Percentiles rank a stretch among this genome's conserved stretches.
phyloP scores from a whole-genome alignment of 2,329 filamentous ascomycete species.

The Chalara sp. region DNA sequence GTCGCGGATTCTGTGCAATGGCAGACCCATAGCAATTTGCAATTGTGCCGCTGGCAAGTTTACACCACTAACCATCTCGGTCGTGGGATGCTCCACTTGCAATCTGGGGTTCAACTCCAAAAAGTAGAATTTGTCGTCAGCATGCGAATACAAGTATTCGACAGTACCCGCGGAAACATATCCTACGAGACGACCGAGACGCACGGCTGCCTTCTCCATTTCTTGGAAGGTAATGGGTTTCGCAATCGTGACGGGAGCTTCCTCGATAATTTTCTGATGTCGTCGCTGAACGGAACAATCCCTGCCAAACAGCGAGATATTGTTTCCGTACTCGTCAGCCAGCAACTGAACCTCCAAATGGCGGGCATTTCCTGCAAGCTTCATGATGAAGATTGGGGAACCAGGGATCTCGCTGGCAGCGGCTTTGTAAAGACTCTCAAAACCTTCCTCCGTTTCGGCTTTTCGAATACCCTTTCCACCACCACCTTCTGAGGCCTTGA shows the following conservation, averaged over 20 bases:
- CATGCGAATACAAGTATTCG: conserved; percentile 96
- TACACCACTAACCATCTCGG: conserved; percentile 98
- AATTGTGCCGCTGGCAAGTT: conserved; percentile 96
- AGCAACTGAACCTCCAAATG: conserved; percentile 97
- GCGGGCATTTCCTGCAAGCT: conserved; percentile 90
- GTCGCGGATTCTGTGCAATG: conserved; percentile 89
- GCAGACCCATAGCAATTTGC: conserved; percentile 97
- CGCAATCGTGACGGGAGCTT: conserved; percentile 95
- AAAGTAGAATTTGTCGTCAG: conserved; percentile 99
- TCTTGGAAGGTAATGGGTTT: conserved; percentile 82
- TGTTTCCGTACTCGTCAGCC: conserved; percentile 98
- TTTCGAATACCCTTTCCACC: conserved; percentile 99
- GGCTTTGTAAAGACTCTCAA: conserved; percentile 84
- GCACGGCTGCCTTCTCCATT: conserved; percentile 96
- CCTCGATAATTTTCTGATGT: conserved; percentile 99
- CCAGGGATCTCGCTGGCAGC: conserved; percentile 96
- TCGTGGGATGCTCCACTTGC: conserved; percentile 98
- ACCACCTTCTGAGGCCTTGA: conserved; percentile 99
- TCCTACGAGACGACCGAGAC: conserved; percentile 86
- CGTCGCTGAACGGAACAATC: conserved; percentile 97
- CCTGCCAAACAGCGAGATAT: conserved; percentile 96
- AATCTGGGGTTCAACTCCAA: conserved; percentile 97
- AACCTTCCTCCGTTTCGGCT: conserved; percentile 77
- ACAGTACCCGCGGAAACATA: conserved; percentile 99
- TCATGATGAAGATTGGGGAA: conserved; percentile 99